phyloP scores from a whole-genome alignment of 345 rosid species.

The Boechera stricta region DNA sequence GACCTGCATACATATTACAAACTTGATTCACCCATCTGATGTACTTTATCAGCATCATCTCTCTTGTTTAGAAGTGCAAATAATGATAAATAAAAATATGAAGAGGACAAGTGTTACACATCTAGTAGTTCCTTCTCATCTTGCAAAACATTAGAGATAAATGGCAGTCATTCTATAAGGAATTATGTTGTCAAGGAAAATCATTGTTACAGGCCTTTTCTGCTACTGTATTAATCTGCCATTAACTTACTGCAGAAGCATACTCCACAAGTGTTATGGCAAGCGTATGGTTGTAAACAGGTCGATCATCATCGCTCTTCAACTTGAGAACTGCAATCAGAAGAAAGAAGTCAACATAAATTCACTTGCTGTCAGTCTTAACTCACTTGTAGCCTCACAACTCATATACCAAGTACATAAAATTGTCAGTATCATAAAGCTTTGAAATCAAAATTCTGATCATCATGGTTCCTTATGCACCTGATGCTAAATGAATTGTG shows the following conservation, averaged over 20 bases:
- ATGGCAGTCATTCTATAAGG: not conserved
- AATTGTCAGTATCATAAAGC: not conserved
- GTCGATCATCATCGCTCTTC: slow-evolving; percentile 46
- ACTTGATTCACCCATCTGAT: slow-evolving; percentile 26
- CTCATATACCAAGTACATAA: not conserved
- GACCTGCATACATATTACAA: slow-evolving; percentile 58
- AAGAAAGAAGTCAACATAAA: slow-evolving; percentile 21
- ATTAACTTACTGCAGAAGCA: slow-evolving; percentile 83
- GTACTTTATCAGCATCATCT: not conserved
- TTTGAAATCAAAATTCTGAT: not conserved
- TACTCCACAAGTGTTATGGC: slow-evolving; percentile 84
- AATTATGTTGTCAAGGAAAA: not conserved
- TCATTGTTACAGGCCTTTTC: not conserved
- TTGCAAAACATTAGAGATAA: slow-evolving; percentile 2
- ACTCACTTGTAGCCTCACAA: not conserved
- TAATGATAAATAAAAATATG: slow-evolving; percentile 8
- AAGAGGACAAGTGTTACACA: slow-evolving; percentile 1
- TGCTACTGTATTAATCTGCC: not conserved
- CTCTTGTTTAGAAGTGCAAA: not conserved
- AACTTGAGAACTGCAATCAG: slow-evolving; percentile 55
- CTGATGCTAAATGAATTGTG: slow-evolving; percentile 1
- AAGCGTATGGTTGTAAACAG: slow-evolving; percentile 81
- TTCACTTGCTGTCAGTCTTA: not conserved
- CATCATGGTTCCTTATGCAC: slow-evolving; percentile 20
- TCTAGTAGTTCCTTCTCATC: not conserved